These are phyloP conservation scores for Eucalyptus tenuipes DNA, from an alignment of 345 rosid species.

Conservation along the genomic window DNA sequence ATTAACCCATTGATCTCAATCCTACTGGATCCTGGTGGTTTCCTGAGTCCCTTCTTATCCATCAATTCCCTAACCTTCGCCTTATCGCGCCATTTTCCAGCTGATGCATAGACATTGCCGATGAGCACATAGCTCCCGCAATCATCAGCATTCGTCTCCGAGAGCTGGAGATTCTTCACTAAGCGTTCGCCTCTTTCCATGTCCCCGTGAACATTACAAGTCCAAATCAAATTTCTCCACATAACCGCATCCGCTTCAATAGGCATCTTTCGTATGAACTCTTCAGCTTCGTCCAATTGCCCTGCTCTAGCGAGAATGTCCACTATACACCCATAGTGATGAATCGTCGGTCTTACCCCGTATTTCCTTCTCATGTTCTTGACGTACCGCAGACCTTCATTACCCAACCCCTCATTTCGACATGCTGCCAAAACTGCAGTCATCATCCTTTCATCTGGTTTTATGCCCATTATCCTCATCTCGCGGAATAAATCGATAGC, in stretches of 20 bases:
- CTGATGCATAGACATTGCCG: background rate
- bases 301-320: slow-evolving; percentile 21
- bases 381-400: slow-evolving; percentile 12
- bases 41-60: background rate
- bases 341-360: slow-evolving; percentile 4
- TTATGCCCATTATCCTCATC: slow-evolving; percentile 6
- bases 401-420: slow-evolving; percentile 10
- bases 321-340: slow-evolving; percentile 20
- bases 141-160: background rate
- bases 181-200: background rate
- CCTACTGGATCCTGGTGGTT: slow-evolving; percentile 5
- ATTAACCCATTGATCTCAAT: background rate
- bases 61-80: background rate
- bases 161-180: background rate
- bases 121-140: slow-evolving; percentile 1
- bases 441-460: slow-evolving; percentile 14
- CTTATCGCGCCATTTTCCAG: background rate
- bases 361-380: slow-evolving; percentile 13
- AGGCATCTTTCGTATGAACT: slow-evolving; percentile 10
- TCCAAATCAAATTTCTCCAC: slow-evolving; percentile 21
- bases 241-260: slow-evolving; percentile 8
- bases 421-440: slow-evolving; percentile 12
- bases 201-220: slow-evolving; percentile 10
- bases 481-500: slow-evolving; percentile 4
- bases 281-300: slow-evolving; percentile 6